phyloP scores from a whole-genome alignment of 768 basidiomycete genomes.

The Russula sp. region DNA sequence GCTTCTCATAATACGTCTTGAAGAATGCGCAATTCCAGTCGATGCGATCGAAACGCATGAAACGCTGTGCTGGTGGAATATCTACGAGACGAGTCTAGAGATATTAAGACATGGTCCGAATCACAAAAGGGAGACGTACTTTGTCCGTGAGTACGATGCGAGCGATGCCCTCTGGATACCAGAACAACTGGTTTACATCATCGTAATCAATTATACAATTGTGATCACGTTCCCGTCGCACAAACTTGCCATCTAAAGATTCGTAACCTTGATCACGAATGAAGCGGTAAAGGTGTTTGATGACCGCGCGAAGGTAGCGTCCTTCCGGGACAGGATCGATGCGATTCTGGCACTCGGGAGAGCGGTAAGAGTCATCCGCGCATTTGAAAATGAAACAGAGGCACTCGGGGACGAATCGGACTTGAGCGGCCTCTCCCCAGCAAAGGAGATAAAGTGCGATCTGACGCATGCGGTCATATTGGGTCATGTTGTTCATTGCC shows the following conservation, averaged over 20 bases:
- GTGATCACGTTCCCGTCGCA: slow-evolving; percentile 89
- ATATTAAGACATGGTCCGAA: not conserved
- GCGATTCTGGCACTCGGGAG: slow-evolving; percentile 93
- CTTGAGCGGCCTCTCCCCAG: slow-evolving; percentile 98
- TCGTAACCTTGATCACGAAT: slow-evolving; percentile 98
- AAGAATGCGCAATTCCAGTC: slow-evolving; percentile 96
- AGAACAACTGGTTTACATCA: slow-evolving; percentile 98
- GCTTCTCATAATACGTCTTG: slow-evolving; percentile 98
- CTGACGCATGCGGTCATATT: too few relatives aligned
- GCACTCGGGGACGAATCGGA: slow-evolving; percentile 94
- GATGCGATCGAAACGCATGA: slow-evolving; percentile 93
- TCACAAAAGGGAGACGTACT: slow-evolving; percentile 33
- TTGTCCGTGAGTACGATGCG: slow-evolving; percentile 88
- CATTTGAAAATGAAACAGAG: slow-evolving; percentile 99
- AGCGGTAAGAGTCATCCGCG: slow-evolving; percentile 98
- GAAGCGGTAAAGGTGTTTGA: slow-evolving; percentile 93
- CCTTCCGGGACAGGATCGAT: slow-evolving; percentile 92
- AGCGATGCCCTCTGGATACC: slow-evolving; percentile 98
- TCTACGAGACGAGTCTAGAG: slow-evolving; percentile 82
- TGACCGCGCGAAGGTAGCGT: slow-evolving; percentile 82
- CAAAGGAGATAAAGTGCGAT: slow-evolving; percentile 92
- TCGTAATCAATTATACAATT: slow-evolving; percentile 96
- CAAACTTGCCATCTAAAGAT: slow-evolving; percentile 90
- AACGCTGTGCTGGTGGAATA: slow-evolving; percentile 82
- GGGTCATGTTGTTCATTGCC: slow-evolving; percentile 98